Evolutionary conservation across 805 yeast genomes (phyloP).

Genomic region (Ogataea thermomethanolica): DNA sequence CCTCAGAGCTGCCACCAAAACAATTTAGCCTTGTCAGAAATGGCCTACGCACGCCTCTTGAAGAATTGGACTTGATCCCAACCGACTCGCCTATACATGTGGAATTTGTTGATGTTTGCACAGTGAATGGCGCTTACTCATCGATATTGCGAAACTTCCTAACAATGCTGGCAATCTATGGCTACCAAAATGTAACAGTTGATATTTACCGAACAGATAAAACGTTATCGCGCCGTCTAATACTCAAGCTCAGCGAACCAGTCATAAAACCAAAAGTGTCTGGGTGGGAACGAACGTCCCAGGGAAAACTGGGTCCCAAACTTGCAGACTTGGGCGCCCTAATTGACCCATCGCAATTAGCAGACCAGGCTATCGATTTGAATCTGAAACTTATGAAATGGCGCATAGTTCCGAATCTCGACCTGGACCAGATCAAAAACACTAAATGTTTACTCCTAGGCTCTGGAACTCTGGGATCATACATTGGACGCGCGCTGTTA

Average conservation of each 20-base stretch:
- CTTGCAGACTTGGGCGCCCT: conserved; percentile 77
- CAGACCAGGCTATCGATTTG: conserved; percentile 89
- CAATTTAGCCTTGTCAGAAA: conserved; percentile 18
- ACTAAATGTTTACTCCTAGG: conserved; percentile 80
- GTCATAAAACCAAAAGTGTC: conserved; percentile 41
- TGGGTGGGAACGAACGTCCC: conserved; percentile 89
- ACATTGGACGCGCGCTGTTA: conserved; percentile 76
- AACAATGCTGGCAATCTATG: conserved; percentile 32
- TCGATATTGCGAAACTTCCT: conserved; percentile 27
- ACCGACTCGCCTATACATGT: conserved; percentile 4
- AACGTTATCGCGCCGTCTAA: conserved; percentile 24
- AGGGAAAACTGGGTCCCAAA: conserved; percentile 76
- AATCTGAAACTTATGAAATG: conserved; percentile 93
- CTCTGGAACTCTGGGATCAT: conserved; percentile 94
- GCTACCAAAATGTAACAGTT: conserved; percentile 34
- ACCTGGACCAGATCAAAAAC: conserved; percentile 59
- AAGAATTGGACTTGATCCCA: conserved; percentile 7
- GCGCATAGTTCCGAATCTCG: conserved; percentile 83
- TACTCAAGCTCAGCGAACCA: conserved; percentile 18
- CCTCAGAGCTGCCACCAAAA: background rate
- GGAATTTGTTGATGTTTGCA: conserved; percentile 27
- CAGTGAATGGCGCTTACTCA: conserved; percentile 18
- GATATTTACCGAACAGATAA: conserved; percentile 38
- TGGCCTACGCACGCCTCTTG: conserved; percentile 8
- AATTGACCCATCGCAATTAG: conserved; percentile 75